Percentiles rank a stretch among this genome's conserved stretches.
Evolutionary conservation across 768 basidiomycete genomes (phyloP).

Genomic region (Pleurotus giganteus): DNA sequence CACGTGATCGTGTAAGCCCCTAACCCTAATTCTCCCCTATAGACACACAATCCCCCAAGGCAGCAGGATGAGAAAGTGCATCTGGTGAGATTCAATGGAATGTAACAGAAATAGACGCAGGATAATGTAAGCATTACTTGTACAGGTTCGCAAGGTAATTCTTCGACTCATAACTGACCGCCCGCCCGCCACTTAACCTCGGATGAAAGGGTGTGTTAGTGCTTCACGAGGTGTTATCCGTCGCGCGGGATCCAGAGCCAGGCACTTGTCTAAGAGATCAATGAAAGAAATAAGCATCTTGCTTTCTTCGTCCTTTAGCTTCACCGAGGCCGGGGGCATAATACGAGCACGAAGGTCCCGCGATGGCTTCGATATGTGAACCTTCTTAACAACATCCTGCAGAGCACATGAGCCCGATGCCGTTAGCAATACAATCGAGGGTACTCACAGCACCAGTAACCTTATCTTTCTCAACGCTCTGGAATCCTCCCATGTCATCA

Average conservation of each 20-base stretch:
- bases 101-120: conserved; percentile 5
- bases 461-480: conserved; percentile 79
- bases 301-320: conserved; percentile 86
- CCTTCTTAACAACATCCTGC: conserved; percentile 80
- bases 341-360: conserved; percentile 81
- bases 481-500: conserved; percentile 88
- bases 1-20: conserved; percentile 1
- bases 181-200: too few species aligned
- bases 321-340: conserved; percentile 74
- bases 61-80: not conserved
- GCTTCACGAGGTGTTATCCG: conserved; percentile 91
- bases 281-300: conserved; percentile 78
- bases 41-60: not conserved
- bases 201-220: conserved; percentile 82
- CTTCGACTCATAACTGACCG: too few species aligned
- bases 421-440: conserved; percentile 9
- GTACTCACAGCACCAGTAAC: conserved; percentile 82
- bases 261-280: conserved; percentile 89
- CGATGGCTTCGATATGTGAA: conserved; percentile 80
- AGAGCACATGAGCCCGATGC: conserved; percentile 18
- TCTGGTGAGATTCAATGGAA: too few species aligned
- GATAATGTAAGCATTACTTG: conserved; percentile 5
- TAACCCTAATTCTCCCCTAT: not conserved
- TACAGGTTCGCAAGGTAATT: not conserved
- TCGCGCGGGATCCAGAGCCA: conserved; percentile 81